phyloP scores from a whole-genome alignment of 1,284 basidiomycete genomes.

The Earliella scabrosa region DNA sequence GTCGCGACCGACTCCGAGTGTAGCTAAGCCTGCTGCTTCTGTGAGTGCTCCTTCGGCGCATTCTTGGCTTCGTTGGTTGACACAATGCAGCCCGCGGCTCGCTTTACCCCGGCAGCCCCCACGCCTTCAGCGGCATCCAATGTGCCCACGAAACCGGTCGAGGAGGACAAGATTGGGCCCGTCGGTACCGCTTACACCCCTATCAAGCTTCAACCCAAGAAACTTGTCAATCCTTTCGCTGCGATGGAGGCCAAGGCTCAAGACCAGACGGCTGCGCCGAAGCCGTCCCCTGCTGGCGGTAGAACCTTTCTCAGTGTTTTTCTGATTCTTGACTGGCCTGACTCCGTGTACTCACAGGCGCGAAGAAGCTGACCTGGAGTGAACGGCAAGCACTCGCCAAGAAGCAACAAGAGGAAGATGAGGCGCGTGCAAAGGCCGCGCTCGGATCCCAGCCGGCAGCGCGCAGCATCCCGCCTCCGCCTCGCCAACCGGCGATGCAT shows the following conservation, averaged over 20 bases:
- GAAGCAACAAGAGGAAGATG: slow-evolving; percentile 84
- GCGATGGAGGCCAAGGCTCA: slow-evolving; percentile 54
- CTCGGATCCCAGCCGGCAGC: slow-evolving; percentile 35
- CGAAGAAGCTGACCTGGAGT: slow-evolving; percentile 88
- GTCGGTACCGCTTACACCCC: slow-evolving; percentile 89
- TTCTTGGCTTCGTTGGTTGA: slow-evolving; percentile 8
- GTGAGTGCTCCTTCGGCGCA: slow-evolving; percentile 24
- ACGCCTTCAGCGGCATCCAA: slow-evolving; percentile 49
- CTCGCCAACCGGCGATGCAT: slow-evolving; percentile 34
- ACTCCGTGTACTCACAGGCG: slow-evolving; percentile 22
- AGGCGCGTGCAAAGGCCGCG: slow-evolving; percentile 67
- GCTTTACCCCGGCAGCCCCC: slow-evolving; percentile 40
- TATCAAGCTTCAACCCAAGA: slow-evolving; percentile 85
- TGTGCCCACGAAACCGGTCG: slow-evolving; percentile 65
- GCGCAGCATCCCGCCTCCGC: slow-evolving; percentile 36
- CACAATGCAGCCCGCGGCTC: slow-evolving; percentile 23
- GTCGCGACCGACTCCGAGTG: slow-evolving; percentile 49
- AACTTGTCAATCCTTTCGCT: slow-evolving; percentile 84
- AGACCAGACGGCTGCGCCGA: slow-evolving; percentile 32
- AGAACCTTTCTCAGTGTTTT: no score
- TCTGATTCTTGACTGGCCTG: no score
- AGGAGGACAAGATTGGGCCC: slow-evolving; percentile 82
- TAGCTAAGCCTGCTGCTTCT: slow-evolving; percentile 38
- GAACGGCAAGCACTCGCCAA: slow-evolving; percentile 89
- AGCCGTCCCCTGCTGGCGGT: slow-evolving; percentile 24